phyloP scores from a whole-genome alignment of 2,329 filamentous ascomycete species.

The Fusarium sp. region DNA sequence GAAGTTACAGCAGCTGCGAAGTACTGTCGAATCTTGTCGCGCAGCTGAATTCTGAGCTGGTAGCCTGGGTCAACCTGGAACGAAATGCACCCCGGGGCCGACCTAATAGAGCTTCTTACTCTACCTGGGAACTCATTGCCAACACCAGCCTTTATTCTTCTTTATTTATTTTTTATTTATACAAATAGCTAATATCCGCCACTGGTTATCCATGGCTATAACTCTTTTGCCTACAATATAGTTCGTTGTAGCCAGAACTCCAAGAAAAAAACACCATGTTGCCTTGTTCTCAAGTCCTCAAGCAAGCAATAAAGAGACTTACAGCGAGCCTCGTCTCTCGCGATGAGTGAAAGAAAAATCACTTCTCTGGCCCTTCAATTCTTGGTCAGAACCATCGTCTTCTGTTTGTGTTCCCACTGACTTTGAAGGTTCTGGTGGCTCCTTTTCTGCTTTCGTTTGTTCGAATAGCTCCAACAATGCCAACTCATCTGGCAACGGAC shows the following conservation, averaged over 20 bases:
- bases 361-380: background rate
- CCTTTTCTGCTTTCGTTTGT: background rate
- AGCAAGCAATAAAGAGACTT: background rate
- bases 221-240: slow-evolving; percentile 20
- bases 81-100: background rate
- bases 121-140: background rate
- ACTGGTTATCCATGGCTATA: slow-evolving; percentile 9
- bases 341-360: background rate
- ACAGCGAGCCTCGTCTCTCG: slow-evolving; percentile 34
- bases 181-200: background rate
- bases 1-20: background rate
- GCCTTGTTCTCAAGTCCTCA: background rate
- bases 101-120: background rate
- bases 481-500: slow-evolving; percentile 29
- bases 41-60: background rate
- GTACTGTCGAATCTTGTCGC: background rate
- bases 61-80: background rate
- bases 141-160: background rate
- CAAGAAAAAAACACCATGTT: background rate
- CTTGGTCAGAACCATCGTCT: background rate
- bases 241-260: slow-evolving; percentile 1
- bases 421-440: background rate
- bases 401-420: background rate
- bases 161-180: background rate
- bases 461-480: slow-evolving; percentile 36